A percentile compares a stretch with the other conserved stretches of the same genome.
phyloP scores from a whole-genome alignment of 306 rosid genomes.

The Ormosia semicastrata region DNA sequence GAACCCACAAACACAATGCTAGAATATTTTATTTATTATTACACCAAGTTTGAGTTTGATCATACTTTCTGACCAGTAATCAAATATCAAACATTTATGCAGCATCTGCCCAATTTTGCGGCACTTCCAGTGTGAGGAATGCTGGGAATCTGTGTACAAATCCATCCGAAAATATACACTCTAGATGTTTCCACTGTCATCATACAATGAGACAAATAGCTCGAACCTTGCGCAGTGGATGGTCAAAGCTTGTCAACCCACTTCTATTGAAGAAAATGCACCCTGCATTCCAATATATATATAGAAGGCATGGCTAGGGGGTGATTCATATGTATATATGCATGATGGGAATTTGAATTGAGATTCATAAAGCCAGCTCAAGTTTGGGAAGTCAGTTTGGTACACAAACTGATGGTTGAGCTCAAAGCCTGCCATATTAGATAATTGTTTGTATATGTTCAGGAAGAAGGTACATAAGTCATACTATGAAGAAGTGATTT shows the following conservation, averaged over 20 bases:
- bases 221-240: conserved; percentile 58
- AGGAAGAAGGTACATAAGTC: too few species aligned
- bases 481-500: too few species aligned
- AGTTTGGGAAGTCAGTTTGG: too few species aligned
- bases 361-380: too few species aligned
- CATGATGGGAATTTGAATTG: too few species aligned
- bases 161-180: conserved; percentile 57
- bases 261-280: conserved; percentile 54
- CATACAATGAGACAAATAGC: conserved; percentile 44
- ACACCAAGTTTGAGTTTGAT: background rate
- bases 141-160: conserved; percentile 46
- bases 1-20: background rate
- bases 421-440: too few species aligned
- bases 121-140: conserved; percentile 60
- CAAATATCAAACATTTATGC: background rate
- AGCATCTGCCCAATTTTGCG: conserved; percentile 50
- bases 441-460: too few species aligned
- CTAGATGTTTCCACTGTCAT: conserved; percentile 46
- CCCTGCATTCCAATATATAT: conserved; percentile 33
- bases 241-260: conserved; percentile 55
- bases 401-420: too few species aligned
- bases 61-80: background rate
- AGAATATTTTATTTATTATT: background rate
- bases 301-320: too few species aligned
- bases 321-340: too few species aligned